Conservation (phyloP, 371 early-diverging fungal species). For the Mucor velutinosus region DNA sequence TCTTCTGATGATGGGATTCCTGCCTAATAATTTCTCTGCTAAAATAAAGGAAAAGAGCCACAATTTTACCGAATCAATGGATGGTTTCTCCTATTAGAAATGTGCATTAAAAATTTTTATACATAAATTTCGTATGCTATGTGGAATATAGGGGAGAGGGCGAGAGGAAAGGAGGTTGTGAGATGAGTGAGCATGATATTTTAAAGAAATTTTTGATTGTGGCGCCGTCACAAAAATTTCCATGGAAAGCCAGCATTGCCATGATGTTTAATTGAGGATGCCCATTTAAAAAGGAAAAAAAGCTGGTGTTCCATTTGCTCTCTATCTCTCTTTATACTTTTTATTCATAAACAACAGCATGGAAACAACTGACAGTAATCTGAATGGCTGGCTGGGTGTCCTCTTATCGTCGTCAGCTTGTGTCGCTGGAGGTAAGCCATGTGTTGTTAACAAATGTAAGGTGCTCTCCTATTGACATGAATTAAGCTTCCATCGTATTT, state of each 20-base stretch:
- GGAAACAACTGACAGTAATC: not conserved
- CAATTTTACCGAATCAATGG: not conserved
- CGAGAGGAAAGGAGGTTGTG: not conserved
- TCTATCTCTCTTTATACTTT: not conserved
- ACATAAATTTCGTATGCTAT: not conserved
- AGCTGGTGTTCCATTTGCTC: not conserved
- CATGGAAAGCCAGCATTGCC: not conserved
- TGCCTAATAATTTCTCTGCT: not conserved
- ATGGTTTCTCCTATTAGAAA: not conserved
- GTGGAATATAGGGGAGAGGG: not conserved
- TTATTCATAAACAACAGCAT: not conserved
- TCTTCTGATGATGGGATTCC: not conserved
- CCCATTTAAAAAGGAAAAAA: not conserved
- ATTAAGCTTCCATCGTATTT: constrained; percentile 31
- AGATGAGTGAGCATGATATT: not conserved
- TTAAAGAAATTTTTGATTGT: constrained; percentile 15
- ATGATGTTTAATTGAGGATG: not conserved
- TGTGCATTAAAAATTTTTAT: not conserved
- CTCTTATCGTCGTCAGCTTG: constrained; percentile 41
- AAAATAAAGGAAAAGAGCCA: not conserved
- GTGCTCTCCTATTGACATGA: not conserved
- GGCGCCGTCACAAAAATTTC: constrained; percentile 22
- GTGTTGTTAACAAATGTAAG: not conserved
- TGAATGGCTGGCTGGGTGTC: constrained; percentile 41
- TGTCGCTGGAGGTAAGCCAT: constrained; percentile 32